Percentiles rank a stretch among this genome's conserved stretches.
phyloP scores from a whole-genome alignment of 768 basidiomycete genomes.

The Panus rudis region DNA sequence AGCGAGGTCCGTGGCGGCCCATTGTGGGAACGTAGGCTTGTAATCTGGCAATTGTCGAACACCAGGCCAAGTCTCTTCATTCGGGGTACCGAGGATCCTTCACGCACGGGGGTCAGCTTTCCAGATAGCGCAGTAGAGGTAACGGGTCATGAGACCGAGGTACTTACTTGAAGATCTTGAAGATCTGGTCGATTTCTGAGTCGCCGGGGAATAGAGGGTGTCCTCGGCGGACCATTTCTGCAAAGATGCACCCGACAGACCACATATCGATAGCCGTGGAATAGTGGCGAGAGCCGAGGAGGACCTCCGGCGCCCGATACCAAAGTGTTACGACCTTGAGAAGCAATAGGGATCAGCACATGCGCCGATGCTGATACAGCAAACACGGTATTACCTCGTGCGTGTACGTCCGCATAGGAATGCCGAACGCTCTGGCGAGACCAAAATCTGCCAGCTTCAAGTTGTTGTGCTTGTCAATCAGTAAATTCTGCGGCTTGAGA shows the following conservation, averaged over 20 bases:
- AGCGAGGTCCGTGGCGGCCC: constrained; percentile 71
- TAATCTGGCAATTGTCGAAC: constrained; percentile 86
- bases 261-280: constrained; percentile 99
- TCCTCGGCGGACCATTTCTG: constrained; percentile 95
- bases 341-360: not conserved
- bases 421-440: constrained; percentile 93
- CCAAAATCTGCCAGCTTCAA: constrained; percentile 97
- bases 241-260: constrained; percentile 99
- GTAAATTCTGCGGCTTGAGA: constrained; percentile 91
- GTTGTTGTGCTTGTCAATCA: constrained; percentile 85
- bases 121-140: not conserved
- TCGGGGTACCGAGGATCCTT: constrained; percentile 92
- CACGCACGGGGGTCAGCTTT: constrained; percentile 2
- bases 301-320: constrained; percentile 97
- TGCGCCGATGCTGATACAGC: not conserved
- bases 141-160: not conserved
- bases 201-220: constrained; percentile 94
- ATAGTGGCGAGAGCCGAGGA: constrained; percentile 94
- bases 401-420: constrained; percentile 98
- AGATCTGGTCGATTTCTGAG: constrained; percentile 99
- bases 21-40: constrained; percentile 95
- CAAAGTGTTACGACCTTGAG: constrained; percentile 93
- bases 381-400: constrained; percentile 67
- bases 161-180: constrained; percentile 92
- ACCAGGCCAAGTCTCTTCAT: constrained; percentile 88